Percentiles rank a stretch among this genome's conserved stretches.
Conservation (phyloP, 2,329 filamentous ascomycete species). For the Sarocladium kiliense region DNA sequence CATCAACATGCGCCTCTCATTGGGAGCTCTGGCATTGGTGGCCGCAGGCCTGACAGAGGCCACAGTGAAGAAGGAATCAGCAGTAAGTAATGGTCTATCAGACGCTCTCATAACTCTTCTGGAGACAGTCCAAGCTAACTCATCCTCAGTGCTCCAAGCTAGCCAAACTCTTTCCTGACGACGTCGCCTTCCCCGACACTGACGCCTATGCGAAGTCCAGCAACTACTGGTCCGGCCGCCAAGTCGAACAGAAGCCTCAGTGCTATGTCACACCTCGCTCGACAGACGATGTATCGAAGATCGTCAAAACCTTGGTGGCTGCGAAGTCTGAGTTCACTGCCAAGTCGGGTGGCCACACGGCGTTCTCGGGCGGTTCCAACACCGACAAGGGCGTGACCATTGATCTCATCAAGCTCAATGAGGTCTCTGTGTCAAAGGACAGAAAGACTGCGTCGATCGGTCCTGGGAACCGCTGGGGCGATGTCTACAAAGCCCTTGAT, state of each 20-base stretch:
- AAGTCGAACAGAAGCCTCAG: conserved; percentile 30
- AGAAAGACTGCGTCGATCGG: conserved; percentile 29
- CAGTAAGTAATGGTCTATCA: background rate
- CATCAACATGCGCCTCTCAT: background rate
- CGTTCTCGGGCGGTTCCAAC: conserved; percentile 33
- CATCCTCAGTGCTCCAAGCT: background rate
- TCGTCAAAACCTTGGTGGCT: conserved; percentile 9
- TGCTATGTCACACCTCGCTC: conserved; percentile 11
- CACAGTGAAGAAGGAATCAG: background rate
- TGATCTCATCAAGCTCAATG: conserved; percentile 29
- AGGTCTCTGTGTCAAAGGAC: conserved; percentile 23
- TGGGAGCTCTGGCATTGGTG: background rate
- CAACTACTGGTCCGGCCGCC: conserved; percentile 18
- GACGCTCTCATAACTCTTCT: background rate
- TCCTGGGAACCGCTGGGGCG: conserved; percentile 32
- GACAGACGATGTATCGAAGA: conserved; percentile 14
- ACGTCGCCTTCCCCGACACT: background rate
- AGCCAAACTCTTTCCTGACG: background rate
- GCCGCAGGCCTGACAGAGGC: background rate
- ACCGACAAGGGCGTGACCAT: conserved; percentile 29
- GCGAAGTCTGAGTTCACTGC: conserved; percentile 28
- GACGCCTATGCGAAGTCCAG: background rate
- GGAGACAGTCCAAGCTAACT: background rate
- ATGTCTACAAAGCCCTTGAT: conserved; percentile 31
- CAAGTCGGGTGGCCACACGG: conserved; percentile 40